Percentiles rank a stretch among this genome's conserved stretches.
Evolutionary conservation across 2,329 filamentous ascomycete species (phyloP).

Genomic region (Aspergillus texensis): DNA sequence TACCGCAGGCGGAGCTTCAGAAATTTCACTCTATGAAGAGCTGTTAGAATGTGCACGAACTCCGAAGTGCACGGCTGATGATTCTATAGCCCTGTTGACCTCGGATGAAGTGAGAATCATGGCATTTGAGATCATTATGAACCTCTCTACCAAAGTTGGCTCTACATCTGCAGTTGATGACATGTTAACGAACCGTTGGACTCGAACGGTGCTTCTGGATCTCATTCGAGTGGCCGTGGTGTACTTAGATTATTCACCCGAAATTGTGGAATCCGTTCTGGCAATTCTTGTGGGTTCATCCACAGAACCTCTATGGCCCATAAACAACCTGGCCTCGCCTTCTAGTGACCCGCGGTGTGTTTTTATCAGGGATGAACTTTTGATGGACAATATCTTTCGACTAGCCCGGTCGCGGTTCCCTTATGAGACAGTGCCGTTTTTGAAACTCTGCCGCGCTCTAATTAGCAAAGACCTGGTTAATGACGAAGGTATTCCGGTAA

Average conservation of each 20-base stretch:
- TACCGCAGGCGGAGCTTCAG: constrained; percentile 31
- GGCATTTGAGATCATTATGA: constrained; percentile 53
- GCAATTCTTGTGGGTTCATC: constrained; percentile 59
- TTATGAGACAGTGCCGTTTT: constrained; percentile 79
- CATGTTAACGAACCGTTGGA: constrained; percentile 61
- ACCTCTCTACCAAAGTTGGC: constrained; percentile 48
- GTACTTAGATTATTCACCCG: constrained; percentile 71
- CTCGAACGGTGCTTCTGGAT: constrained; percentile 68
- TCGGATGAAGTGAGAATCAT: constrained; percentile 48
- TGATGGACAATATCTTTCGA: constrained; percentile 64
- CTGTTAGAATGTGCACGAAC: constrained; percentile 49
- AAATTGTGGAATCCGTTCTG: constrained; percentile 68
- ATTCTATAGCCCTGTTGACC: constrained; percentile 53
- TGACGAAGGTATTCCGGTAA: constrained; percentile 52
- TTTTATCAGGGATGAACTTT: constrained; percentile 59
- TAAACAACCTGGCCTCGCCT: constrained; percentile 19
- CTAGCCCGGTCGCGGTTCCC: constrained; percentile 78
- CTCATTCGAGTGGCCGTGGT: constrained; percentile 69
- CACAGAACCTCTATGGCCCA: constrained; percentile 22
- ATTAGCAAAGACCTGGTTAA: constrained; percentile 50
- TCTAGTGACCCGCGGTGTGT: constrained; percentile 47
- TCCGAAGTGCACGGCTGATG: constrained; percentile 42
- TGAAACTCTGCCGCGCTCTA: constrained; percentile 70
- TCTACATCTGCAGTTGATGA: constrained; percentile 54
- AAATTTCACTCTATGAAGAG: constrained; percentile 50